phyloP scores from a whole-genome alignment of 345 rosid species.

The Hypericum perforatum region DNA sequence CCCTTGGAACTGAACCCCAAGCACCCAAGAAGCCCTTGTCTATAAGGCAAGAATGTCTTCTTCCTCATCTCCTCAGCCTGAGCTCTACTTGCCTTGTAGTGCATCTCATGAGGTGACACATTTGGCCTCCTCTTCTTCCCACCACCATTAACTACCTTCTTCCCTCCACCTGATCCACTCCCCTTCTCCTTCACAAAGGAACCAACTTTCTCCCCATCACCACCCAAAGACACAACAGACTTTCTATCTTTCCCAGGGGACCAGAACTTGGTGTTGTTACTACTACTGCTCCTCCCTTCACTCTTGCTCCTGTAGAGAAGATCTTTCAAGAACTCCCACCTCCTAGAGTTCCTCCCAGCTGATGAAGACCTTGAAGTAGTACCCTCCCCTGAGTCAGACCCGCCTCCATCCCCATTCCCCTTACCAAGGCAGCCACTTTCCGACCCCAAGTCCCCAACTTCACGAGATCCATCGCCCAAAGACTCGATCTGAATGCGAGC shows the following conservation, averaged over 20 bases:
- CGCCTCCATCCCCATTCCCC: constrained; percentile 17
- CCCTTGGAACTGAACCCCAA: constrained; percentile 94
- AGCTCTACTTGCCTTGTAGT: constrained; percentile 80
- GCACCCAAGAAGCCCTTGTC: constrained; percentile 93
- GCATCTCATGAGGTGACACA: constrained; percentile 75
- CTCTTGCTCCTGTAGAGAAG: constrained; percentile 73
- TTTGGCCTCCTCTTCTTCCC: constrained; percentile 61
- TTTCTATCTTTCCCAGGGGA: constrained; percentile 59
- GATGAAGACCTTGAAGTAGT: constrained; percentile 82
- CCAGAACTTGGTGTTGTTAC: constrained; percentile 56
- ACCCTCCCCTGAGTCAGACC: constrained; percentile 42
- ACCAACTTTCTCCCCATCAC: not conserved
- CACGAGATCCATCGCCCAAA: not conserved
- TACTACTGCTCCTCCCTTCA: constrained; percentile 87
- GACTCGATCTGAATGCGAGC: not conserved
- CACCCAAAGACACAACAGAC: not conserved
- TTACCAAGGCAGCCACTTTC: no score
- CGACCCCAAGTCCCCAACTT: not conserved
- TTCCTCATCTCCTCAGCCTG: constrained; percentile 97
- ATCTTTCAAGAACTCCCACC: constrained; percentile 89
- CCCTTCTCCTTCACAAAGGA: not conserved
- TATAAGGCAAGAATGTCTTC: constrained; percentile 86
- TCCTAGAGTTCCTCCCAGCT: constrained; percentile 84
- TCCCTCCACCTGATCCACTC: constrained; percentile 1
- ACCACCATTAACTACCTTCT: constrained; percentile 42